These are phyloP conservation scores for Rheum nobile DNA, from an alignment of 148 eudicot genomes.

Conservation along the genomic window DNA sequence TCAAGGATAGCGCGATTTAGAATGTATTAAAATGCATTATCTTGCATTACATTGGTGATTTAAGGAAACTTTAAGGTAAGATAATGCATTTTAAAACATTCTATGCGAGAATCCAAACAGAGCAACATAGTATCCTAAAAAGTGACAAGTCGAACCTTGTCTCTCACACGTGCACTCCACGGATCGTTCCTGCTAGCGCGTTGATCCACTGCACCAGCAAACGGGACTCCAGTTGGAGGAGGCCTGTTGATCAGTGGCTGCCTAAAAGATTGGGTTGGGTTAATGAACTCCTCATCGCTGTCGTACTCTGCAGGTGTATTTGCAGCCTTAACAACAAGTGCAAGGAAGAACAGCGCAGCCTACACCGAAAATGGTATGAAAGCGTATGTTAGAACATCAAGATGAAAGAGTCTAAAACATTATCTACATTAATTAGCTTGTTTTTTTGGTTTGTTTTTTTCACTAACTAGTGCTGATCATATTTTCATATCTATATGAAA, in stretches of 20 bases:
- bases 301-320: conserved; percentile 81
- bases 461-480: neutral
- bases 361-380: conserved; percentile 11
- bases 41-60: no score
- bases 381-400: neutral
- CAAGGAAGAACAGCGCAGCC: conserved; percentile 70
- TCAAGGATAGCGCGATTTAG: neutral
- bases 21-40: no score
- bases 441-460: neutral
- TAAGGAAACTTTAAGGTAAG: neutral
- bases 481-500: neutral
- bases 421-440: neutral
- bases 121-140: no score
- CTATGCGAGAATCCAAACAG: no score
- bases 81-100: neutral
- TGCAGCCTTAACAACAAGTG: conserved; percentile 67
- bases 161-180: conserved; percentile 98
- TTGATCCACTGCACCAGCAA: conserved; percentile 51
- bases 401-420: neutral
- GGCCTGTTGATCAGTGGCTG: conserved; percentile 75
- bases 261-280: conserved; percentile 62
- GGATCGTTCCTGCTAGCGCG: conserved; percentile 80
- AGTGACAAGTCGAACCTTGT: conserved; percentile 38
- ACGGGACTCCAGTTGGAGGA: conserved; percentile 46
- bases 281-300: conserved; percentile 89